Conservation (phyloP, 108 stramenopile species). For the Fistulifera pelliculosa region DNA sequence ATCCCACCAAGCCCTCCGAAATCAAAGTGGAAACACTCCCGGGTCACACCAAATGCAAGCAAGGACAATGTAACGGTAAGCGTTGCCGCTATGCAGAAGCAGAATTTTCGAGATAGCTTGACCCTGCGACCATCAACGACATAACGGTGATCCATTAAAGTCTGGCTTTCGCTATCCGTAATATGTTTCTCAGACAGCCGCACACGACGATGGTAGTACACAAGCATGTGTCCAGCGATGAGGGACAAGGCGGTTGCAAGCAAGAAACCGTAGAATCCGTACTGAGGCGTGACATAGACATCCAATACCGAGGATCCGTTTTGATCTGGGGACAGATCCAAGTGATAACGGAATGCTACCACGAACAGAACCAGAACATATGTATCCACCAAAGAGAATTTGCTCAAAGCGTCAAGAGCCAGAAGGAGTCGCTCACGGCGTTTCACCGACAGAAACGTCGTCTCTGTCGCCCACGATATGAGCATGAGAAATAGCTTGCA, state of each 20-base stretch:
- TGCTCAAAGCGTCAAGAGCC: slow-evolving; percentile 75
- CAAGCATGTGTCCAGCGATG: slow-evolving; percentile 60
- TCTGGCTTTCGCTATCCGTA: background rate
- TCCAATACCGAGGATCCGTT: slow-evolving; percentile 24
- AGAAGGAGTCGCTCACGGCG: slow-evolving; percentile 63
- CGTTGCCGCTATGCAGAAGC: background rate
- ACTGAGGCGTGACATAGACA: slow-evolving; percentile 61
- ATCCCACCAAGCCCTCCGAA: slow-evolving; percentile 79
- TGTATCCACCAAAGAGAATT: slow-evolving; percentile 88
- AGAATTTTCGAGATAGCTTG: background rate
- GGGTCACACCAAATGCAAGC: slow-evolving; percentile 24
- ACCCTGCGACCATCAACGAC: slow-evolving; percentile 7
- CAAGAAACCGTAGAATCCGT: slow-evolving; percentile 85
- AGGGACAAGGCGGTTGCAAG: slow-evolving; percentile 78
- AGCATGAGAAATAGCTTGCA: slow-evolving; percentile 74
- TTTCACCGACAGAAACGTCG: background rate
- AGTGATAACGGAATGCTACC: slow-evolving; percentile 82
- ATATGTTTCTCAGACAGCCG: background rate
- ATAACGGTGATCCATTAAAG: slow-evolving; percentile 20
- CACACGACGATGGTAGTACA: slow-evolving; percentile 62
- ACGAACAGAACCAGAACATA: slow-evolving; percentile 86
- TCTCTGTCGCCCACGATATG: slow-evolving; percentile 48
- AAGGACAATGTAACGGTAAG: slow-evolving; percentile 13
- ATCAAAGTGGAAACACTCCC: slow-evolving; percentile 71
- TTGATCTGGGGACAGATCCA: slow-evolving; percentile 37